A percentile compares a stretch with the other conserved stretches of the same genome.
phyloP scores from a whole-genome alignment of 768 basidiomycete genomes.

The Mycena indigotica region DNA sequence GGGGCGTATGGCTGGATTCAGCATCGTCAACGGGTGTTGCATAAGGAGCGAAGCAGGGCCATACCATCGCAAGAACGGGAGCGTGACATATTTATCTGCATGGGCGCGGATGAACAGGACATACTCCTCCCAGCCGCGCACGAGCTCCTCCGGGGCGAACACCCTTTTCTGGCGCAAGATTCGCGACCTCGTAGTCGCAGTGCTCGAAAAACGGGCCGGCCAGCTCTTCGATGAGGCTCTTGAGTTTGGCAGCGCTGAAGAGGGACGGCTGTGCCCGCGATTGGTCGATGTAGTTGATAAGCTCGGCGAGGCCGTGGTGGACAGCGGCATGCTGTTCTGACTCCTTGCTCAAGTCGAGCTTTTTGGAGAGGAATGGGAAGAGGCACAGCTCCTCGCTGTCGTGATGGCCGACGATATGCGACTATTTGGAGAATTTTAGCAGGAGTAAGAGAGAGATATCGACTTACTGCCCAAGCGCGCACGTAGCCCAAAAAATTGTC shows the following conservation, averaged over 20 bases:
- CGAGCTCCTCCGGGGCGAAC: constrained; percentile 32
- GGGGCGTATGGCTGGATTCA: constrained; percentile 37
- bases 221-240: constrained; percentile 30
- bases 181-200: constrained; percentile 39
- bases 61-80: constrained; percentile 42
- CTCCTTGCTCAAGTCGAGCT: constrained; percentile 42
- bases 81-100: constrained; percentile 34
- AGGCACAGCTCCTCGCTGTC: constrained; percentile 38
- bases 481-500: constrained; percentile 44
- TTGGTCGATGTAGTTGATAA: constrained; percentile 28
- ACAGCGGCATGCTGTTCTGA: constrained; percentile 38
- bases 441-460: background rate
- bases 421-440: background rate
- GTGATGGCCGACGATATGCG: constrained; percentile 38
- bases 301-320: constrained; percentile 30
- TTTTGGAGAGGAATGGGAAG: constrained; percentile 38
- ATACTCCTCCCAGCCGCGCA: constrained; percentile 14
- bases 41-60: too few relatives aligned
- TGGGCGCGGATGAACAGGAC: constrained; percentile 28
- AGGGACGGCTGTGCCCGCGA: constrained; percentile 29
- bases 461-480: constrained; percentile 34
- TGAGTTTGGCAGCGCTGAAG: constrained; percentile 34
- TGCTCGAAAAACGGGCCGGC: constrained; percentile 38
- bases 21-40: too few relatives aligned
- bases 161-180: constrained; percentile 34